Evolutionary conservation across 495 filamentous ascomycete species (phyloP).

Genomic region (Thermochaetoides thermophila): DNA sequence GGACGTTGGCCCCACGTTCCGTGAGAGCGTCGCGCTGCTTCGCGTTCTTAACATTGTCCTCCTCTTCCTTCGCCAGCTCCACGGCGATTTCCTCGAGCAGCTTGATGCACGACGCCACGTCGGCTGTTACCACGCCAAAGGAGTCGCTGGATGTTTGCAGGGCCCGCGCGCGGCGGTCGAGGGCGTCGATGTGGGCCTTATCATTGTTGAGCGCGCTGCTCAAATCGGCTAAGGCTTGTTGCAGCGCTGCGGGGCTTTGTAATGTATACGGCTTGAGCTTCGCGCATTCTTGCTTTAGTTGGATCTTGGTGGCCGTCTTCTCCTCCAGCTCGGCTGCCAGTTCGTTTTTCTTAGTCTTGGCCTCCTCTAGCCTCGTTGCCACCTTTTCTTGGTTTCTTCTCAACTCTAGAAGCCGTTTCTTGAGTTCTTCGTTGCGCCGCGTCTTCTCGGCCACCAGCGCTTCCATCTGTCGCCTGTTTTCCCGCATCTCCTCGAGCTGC

Average conservation of each 20-base stretch:
- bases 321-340: constrained; percentile 63
- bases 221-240: constrained; percentile 67
- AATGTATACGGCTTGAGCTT: constrained; percentile 86
- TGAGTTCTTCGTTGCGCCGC: constrained; percentile 69
- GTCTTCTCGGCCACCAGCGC: constrained; percentile 66
- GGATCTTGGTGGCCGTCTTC: constrained; percentile 48
- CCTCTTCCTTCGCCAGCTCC: constrained; percentile 80
- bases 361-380: constrained; percentile 58
- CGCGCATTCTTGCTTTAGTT: constrained; percentile 57
- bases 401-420: constrained; percentile 60
- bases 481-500: constrained; percentile 65
- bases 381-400: constrained; percentile 64
- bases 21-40: constrained; percentile 75
- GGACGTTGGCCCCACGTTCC: constrained; percentile 72
- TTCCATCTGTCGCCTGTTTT: constrained; percentile 61
- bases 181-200: constrained; percentile 66
- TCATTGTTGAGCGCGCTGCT: constrained; percentile 60
- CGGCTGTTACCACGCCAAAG: constrained; percentile 65
- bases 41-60: constrained; percentile 62
- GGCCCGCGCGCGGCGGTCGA: constrained; percentile 73
- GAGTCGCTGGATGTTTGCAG: constrained; percentile 87
- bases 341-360: constrained; percentile 54
- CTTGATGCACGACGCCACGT: constrained; percentile 73
- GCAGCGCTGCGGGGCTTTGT: constrained; percentile 69
- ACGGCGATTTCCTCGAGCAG: constrained; percentile 73